Conservation (phyloP, 345 rosid species). For the Xanthoceras sorbifolium region DNA sequence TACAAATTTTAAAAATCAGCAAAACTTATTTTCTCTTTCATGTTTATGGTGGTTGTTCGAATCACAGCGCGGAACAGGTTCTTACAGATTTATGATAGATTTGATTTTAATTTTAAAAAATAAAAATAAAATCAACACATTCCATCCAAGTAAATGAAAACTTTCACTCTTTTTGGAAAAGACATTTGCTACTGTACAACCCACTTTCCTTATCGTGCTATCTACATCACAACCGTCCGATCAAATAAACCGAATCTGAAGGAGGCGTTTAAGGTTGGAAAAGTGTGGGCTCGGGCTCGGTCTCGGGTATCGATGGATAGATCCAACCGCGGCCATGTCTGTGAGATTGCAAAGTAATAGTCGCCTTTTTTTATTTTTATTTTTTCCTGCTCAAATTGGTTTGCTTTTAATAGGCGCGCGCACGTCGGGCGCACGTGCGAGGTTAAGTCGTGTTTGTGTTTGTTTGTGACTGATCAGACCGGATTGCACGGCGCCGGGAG, state of each 20-base stretch:
- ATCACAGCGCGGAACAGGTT: no score
- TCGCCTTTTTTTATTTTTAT: neutral
- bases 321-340: conserved; percentile 1
- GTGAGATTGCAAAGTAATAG: conserved; percentile 9
- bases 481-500: conserved; percentile 26
- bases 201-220: neutral
- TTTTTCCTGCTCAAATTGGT: neutral
- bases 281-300: conserved; percentile 24
- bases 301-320: conserved; percentile 23
- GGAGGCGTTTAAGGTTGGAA: neutral
- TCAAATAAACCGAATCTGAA: neutral
- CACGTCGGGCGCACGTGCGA: conserved; percentile 21
- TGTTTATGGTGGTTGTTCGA: no score
- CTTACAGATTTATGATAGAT: no score
- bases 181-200: neutral
- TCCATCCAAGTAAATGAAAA: no score
- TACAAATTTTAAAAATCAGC: no score
- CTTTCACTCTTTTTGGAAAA: no score
- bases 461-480: conserved; percentile 7
- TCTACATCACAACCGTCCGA: conserved; percentile 22
- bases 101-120: no score
- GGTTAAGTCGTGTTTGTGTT: neutral
- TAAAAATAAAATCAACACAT: no score
- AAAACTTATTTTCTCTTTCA: no score
- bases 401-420: conserved; percentile 8